Percentiles rank a stretch among this genome's conserved stretches.
phyloP scores from a whole-genome alignment of 1,284 basidiomycete genomes.

The Wolfiporia cocos region DNA sequence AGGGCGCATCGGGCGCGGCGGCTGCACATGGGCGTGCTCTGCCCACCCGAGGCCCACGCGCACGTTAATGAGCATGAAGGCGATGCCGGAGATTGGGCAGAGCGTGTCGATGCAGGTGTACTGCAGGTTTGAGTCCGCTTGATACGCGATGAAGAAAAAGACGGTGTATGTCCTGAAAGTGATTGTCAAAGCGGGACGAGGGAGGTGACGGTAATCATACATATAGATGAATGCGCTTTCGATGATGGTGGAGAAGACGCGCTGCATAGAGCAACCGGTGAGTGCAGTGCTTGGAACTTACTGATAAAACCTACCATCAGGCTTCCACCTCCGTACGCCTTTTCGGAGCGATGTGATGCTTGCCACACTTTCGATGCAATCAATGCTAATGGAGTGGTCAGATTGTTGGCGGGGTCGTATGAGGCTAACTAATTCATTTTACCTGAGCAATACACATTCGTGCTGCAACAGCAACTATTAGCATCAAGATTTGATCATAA shows the following conservation, averaged over 20 bases:
- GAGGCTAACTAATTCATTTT: not conserved
- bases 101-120: conserved; percentile 1
- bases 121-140: not conserved
- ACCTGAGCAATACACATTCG: conserved; percentile 4
- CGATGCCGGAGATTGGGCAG: not conserved
- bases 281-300: not conserved
- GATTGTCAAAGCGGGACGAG: not conserved
- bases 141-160: not conserved
- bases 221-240: conserved; percentile 4
- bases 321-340: not conserved
- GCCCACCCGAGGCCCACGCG: conserved; percentile 2
- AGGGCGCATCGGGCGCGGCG: not conserved
- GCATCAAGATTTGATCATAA: not conserved
- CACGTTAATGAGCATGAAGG: conserved; percentile 5
- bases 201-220: not conserved
- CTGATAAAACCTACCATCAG: not conserved
- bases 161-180: not conserved
- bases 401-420: not conserved
- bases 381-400: not conserved
- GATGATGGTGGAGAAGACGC: conserved; percentile 2
- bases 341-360: not conserved
- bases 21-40: not conserved
- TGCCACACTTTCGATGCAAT: conserved; percentile 4
- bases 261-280: not conserved
- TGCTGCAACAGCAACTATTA: not conserved